These are phyloP conservation scores for Jaltomata sinuosa DNA, from an alignment of 257 asterid species.

Conservation along the genomic window DNA sequence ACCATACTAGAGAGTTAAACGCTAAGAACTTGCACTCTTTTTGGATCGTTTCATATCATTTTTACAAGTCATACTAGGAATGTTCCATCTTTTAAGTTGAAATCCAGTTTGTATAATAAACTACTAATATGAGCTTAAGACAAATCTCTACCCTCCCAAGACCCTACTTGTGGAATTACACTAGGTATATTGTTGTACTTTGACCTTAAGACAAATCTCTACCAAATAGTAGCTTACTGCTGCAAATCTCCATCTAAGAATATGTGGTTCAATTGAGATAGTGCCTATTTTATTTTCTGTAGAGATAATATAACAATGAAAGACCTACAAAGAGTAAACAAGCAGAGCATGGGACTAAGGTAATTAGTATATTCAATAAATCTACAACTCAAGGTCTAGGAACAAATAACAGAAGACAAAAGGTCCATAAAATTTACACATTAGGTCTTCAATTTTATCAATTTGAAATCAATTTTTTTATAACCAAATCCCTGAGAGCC, in stretches of 20 bases:
- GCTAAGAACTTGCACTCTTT: neutral
- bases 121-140: neutral
- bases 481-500: neutral
- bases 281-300: neutral
- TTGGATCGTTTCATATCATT: neutral
- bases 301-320: neutral
- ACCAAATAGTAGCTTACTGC: neutral
- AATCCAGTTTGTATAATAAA: neutral
- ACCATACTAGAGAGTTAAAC: neutral
- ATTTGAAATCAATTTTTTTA: neutral
- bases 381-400: neutral
- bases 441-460: neutral
- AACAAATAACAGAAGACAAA: neutral
- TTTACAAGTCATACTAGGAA: neutral
- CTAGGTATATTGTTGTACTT: too few species aligned
- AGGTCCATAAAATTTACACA: neutral
- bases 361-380: neutral
- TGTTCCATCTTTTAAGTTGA: neutral
- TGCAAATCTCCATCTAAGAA: neutral
- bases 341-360: neutral
- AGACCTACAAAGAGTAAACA: neutral
- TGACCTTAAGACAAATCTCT: neutral
- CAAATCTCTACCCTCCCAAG: neutral
- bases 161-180: too few species aligned
- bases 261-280: neutral